A percentile compares a stretch with the other conserved stretches of the same genome.
Conservation (phyloP, 2,329 filamentous ascomycete species). For the Diaporthe ilicicola region DNA sequence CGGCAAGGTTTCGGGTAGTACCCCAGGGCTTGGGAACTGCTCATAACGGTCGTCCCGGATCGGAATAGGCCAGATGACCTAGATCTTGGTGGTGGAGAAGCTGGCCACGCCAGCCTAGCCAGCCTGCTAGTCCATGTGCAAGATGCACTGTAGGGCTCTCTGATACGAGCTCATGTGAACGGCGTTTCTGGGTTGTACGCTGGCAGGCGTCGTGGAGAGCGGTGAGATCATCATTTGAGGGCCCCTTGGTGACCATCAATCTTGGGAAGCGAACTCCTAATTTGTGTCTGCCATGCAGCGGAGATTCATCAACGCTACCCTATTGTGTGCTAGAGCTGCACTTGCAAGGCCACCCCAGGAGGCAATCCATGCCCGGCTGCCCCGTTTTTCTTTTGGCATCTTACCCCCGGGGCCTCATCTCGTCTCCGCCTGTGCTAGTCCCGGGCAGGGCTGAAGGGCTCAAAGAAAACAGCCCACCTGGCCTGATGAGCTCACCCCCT, state of each 20-base stretch:
- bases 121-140: neutral
- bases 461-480: neutral
- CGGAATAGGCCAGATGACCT: constrained; percentile 1
- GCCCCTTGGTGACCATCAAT: constrained; percentile 13
- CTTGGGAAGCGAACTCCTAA: constrained; percentile 24
- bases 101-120: neutral
- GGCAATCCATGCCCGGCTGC: constrained; percentile 10
- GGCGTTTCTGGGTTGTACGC: neutral
- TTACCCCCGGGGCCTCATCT: constrained; percentile 7
- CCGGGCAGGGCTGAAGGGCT: constrained; percentile 4
- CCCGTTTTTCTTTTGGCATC: constrained; percentile 24
- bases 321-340: constrained; percentile 21
- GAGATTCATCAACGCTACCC: constrained; percentile 25
- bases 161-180: constrained; percentile 17
- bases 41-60: constrained; percentile 16
- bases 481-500: constrained; percentile 14
- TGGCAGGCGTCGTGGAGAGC: constrained; percentile 16
- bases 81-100: constrained; percentile 15
- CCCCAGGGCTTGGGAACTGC: constrained; percentile 1
- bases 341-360: constrained; percentile 19
- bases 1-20: constrained; percentile 20
- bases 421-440: constrained; percentile 17
- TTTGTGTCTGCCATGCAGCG: constrained; percentile 24
- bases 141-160: neutral
- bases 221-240: constrained; percentile 8